Base-by-base conservation (phyloP, 2,329 filamentous ascomycete genomes). In the Colletotrichum sp. region DNA sequence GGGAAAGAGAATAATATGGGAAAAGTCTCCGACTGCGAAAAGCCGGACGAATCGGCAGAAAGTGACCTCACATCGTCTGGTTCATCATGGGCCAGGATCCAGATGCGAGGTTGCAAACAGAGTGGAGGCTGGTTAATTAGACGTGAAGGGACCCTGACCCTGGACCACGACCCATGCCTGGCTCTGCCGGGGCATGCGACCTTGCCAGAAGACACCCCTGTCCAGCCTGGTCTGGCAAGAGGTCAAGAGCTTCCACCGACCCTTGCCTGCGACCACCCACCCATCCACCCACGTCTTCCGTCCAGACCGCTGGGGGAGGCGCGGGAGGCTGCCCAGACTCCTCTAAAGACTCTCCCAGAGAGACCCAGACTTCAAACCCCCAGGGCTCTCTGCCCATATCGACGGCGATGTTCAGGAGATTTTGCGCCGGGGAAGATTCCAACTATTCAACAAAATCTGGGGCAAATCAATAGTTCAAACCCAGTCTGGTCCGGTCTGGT, bases 31-130 rank as follows among this genome's bases (percentile, higher is more conserved):
- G 66, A 59, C 66, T 48, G 34, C 55, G 36, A 74, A 63, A 36
- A 74, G 73, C 73, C 73, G 73, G 55, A 74, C 73, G 69, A 72
- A 74, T 74, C 73, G 73, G 73, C 63, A 74, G 69, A 72, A 67
- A 38, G 38, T 72, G 68, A 61, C 61, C 71, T 65, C 66, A 58
- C 59, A 21, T 64, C 32, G 66, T 30, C 61, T 61, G 36, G 36
- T 52, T 43, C 36, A 28, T 26, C 21, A 28, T 18, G 18, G 24
- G 30, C 34, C 30, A 52, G 68, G 61, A 61, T 71, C 18, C 59
- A 63, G 69, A 38, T 66, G 73, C 73, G 28, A 71, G 30, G 72
- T 72, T 16, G 73, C 56, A 75, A 34, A 66, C 62, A 65, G 61
- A 67, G 72, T 75, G 73, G 73, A 48, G 52, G 56, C n/a, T 65